phyloP scores from a whole-genome alignment of 169 alveolate species.

The Eimeria sp. region DNA sequence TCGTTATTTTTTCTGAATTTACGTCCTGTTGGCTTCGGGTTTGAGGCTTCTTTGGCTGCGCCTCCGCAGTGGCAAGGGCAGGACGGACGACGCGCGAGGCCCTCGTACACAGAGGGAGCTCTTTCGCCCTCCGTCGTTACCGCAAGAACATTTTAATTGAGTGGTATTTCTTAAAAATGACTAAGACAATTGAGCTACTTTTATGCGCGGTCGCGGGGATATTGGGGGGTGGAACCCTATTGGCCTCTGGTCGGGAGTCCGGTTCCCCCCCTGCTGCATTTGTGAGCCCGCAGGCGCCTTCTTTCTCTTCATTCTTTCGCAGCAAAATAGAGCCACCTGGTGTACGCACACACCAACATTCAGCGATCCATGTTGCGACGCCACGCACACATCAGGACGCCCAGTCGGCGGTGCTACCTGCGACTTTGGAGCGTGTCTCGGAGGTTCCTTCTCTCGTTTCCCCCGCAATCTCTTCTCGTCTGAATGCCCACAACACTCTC shows the following conservation, averaged over 20 bases:
- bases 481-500: not conserved
- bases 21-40: constrained; percentile 13
- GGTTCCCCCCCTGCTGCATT: constrained; percentile 18
- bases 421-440: constrained; percentile 11
- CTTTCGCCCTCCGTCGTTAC: not conserved
- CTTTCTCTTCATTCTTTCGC: not conserved
- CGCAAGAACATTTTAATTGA: too few species aligned
- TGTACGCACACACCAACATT: constrained; percentile 33
- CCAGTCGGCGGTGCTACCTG: not conserved
- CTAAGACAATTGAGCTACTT: not conserved
- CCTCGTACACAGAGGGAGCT: constrained; percentile 28
- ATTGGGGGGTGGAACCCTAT: not conserved
- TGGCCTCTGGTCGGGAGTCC: constrained; percentile 11
- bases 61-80: constrained; percentile 31
- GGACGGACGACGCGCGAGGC: constrained; percentile 48
- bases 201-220: constrained; percentile 40
- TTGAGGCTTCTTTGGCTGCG: constrained; percentile 21
- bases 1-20: not conserved
- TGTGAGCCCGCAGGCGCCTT: not conserved
- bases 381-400: not conserved
- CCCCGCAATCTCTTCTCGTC: not conserved
- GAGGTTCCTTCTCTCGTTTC: not conserved
- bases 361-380: not conserved
- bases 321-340: not conserved
- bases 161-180: constrained; percentile 1